Evolutionary conservation across 1,284 basidiomycete genomes (phyloP).

Genomic region (Ceraceosorus guamensis): DNA sequence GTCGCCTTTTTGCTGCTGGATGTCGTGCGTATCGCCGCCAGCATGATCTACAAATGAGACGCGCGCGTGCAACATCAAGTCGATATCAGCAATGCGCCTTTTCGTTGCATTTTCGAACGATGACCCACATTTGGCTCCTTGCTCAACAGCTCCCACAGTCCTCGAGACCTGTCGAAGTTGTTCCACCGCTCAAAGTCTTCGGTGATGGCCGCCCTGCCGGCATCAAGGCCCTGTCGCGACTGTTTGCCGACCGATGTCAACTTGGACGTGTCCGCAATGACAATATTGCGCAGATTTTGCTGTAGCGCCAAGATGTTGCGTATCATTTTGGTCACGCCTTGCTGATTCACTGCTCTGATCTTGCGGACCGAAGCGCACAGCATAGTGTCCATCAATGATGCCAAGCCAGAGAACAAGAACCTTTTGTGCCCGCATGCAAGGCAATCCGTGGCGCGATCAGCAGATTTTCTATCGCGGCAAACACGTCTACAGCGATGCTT

Average conservation of each 20-base stretch:
- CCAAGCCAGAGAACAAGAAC: slow-evolving; percentile 79
- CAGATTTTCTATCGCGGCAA: background rate
- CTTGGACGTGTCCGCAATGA: slow-evolving; percentile 6
- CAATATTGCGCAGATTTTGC: slow-evolving; percentile 68
- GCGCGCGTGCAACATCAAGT: too few relatives aligned
- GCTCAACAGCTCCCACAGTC: slow-evolving; percentile 65
- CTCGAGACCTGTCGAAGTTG: slow-evolving; percentile 66
- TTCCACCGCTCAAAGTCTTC: background rate
- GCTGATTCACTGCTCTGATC: slow-evolving; percentile 65
- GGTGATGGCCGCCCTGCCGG: background rate
- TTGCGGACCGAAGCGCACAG: slow-evolving; percentile 68
- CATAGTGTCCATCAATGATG: slow-evolving; percentile 75
- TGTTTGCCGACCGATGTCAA: slow-evolving; percentile 9
- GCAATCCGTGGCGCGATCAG: slow-evolving; percentile 1
- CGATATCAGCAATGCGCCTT: too few relatives aligned
- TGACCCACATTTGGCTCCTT: slow-evolving; percentile 63
- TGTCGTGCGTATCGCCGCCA: slow-evolving; percentile 1
- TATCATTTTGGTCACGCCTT: slow-evolving; percentile 79
- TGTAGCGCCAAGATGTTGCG: slow-evolving; percentile 86
- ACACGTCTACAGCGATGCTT: background rate
- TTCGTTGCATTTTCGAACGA: too few relatives aligned
- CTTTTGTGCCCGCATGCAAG: slow-evolving; percentile 49
- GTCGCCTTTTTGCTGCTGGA: slow-evolving; percentile 6
- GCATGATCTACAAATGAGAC: background rate
- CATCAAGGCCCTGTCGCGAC: background rate